These are phyloP conservation scores for Colletotrichum plurivorum DNA, from an alignment of 2,329 filamentous ascomycete species.

Conservation along the genomic window DNA sequence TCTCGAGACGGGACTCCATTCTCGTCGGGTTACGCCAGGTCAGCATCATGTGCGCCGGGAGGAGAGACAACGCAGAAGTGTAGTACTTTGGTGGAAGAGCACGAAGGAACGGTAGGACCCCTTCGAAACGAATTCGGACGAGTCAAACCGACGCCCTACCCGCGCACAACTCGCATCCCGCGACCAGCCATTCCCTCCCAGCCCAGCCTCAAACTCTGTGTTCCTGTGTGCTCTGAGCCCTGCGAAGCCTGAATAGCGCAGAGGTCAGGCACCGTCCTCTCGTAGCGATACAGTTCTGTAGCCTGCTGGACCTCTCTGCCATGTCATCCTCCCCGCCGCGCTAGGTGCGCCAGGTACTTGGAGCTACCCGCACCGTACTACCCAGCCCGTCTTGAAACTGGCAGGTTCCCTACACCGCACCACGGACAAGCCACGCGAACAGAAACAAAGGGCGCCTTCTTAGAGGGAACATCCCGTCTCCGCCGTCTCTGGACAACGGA, in stretches of 20 bases:
- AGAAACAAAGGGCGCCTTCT: not conserved
- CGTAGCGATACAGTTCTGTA: too few species aligned
- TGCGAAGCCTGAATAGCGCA: too few species aligned
- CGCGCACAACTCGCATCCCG: slow-evolving; percentile 1
- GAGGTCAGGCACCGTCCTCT: too few species aligned
- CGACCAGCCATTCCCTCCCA: not conserved
- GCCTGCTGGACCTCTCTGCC: too few species aligned
- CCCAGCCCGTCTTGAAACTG: not conserved
- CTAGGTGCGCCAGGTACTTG: too few species aligned
- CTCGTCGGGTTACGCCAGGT: too few species aligned
- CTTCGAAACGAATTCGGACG: slow-evolving; percentile 29
- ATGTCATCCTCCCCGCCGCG: too few species aligned
- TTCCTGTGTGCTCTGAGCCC: slow-evolving; percentile 2
- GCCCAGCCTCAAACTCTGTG: not conserved
- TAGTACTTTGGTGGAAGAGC: not conserved
- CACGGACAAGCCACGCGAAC: not conserved
- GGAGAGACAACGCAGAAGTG: not conserved
- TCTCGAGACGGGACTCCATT: too few species aligned
- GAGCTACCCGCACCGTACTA: too few species aligned
- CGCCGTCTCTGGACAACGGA: slow-evolving; percentile 10
- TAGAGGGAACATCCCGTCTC: slow-evolving; percentile 37
- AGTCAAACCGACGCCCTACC: slow-evolving; percentile 32
- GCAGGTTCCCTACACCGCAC: slow-evolving; percentile 27
- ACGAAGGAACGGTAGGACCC: not conserved
- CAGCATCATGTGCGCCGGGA: too few species aligned